phyloP scores from a whole-genome alignment of 163 green algal genomes.

The Trebouxia gelatinosa region DNA sequence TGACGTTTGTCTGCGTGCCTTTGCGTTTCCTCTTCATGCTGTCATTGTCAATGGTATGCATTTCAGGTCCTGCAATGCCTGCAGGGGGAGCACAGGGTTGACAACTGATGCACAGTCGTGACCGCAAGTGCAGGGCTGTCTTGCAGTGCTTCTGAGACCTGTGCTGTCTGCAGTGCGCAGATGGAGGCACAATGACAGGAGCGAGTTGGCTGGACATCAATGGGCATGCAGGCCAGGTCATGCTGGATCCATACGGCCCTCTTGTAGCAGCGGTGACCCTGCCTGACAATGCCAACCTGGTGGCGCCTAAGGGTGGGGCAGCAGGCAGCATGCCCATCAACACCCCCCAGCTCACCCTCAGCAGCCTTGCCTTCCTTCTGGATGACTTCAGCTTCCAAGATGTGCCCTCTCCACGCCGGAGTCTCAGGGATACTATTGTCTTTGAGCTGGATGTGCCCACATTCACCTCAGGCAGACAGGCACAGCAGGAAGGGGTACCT shows the following conservation, averaged over 20 bases:
- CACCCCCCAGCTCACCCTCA: conserved; percentile 29
- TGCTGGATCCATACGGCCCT: conserved; percentile 53
- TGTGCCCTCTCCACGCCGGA: not conserved
- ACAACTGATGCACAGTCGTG: too few relatives aligned
- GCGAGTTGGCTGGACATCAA: not conserved
- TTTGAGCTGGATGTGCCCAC: conserved; percentile 51
- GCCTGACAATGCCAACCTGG: conserved; percentile 31
- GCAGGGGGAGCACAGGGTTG: too few relatives aligned
- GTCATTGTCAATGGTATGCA: too few relatives aligned
- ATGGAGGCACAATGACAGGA: not conserved
- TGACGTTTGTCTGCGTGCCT: too few relatives aligned
- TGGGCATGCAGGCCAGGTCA: conserved; percentile 54
- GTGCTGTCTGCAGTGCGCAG: not conserved
- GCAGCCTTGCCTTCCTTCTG: conserved; percentile 42
- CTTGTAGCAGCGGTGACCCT: conserved; percentile 31
- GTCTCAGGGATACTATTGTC: conserved; percentile 34
- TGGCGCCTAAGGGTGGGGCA: conserved; percentile 24
- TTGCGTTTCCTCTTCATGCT: too few relatives aligned
- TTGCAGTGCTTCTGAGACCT: too few relatives aligned
- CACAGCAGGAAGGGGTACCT: conserved; percentile 13
- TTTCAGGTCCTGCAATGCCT: too few relatives aligned
- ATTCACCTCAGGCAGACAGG: conserved; percentile 35
- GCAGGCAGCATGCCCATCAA: conserved; percentile 31
- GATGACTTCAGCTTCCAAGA: conserved; percentile 33
- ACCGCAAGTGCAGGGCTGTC: too few relatives aligned